Evolutionary conservation across 2,329 filamentous ascomycete genomes (phyloP).

Genomic region (Laburnicola sp.): DNA sequence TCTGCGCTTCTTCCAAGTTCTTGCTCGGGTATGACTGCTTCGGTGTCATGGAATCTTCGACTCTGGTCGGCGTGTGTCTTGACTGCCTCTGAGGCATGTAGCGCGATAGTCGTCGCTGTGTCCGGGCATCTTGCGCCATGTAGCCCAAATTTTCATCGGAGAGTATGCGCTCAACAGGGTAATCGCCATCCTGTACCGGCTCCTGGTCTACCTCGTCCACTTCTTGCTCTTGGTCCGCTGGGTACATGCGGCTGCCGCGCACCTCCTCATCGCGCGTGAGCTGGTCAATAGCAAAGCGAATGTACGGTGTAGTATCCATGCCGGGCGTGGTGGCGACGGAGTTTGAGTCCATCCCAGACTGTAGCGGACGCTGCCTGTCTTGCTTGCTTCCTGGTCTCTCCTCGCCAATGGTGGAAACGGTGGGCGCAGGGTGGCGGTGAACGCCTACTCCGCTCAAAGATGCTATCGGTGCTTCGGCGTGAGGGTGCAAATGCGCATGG

Average conservation of each 20-base stretch:
- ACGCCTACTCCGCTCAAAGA: slow-evolving; percentile 39
- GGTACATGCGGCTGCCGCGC: slow-evolving; percentile 57
- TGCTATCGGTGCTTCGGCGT: slow-evolving; percentile 33
- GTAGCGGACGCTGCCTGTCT: slow-evolving; percentile 21
- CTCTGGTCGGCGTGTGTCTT: slow-evolving; percentile 16
- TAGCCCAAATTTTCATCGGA: slow-evolving; percentile 46
- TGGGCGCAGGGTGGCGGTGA: slow-evolving; percentile 28
- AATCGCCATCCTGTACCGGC: slow-evolving; percentile 44
- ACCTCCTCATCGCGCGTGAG: slow-evolving; percentile 74
- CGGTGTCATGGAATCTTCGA: slow-evolving; percentile 2
- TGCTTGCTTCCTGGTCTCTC: slow-evolving; percentile 35
- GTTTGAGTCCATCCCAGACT: slow-evolving; percentile 36
- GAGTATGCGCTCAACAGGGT: slow-evolving; percentile 56
- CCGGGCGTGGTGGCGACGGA: slow-evolving; percentile 60
- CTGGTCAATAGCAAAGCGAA: slow-evolving; percentile 86
- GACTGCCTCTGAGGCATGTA: slow-evolving; percentile 26
- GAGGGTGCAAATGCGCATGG: slow-evolving; percentile 42
- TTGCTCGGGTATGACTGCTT: slow-evolving; percentile 12
- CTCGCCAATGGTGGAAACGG: slow-evolving; percentile 40
- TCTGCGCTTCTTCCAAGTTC: slow-evolving; percentile 18
- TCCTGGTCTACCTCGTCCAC: slow-evolving; percentile 5
- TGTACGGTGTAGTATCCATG: slow-evolving; percentile 82
- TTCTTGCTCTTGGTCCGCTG: slow-evolving; percentile 13
- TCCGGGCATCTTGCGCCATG: slow-evolving; percentile 38
- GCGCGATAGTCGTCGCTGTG: slow-evolving; percentile 33